Conservation (phyloP, 176 grass and related monocot genomes). For the Musa acuminata region DNA sequence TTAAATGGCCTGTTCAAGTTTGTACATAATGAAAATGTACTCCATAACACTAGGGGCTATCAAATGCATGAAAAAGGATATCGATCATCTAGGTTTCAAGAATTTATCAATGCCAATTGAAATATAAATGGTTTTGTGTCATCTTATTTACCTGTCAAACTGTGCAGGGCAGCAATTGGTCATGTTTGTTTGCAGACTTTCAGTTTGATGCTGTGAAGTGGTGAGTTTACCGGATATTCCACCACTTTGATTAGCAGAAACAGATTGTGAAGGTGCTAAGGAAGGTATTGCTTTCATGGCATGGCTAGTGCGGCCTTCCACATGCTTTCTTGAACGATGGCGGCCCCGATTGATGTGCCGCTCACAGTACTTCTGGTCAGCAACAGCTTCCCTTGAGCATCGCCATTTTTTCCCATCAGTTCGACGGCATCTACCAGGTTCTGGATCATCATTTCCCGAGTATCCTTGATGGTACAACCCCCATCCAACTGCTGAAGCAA, state of each 20-base stretch:
- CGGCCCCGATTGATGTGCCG: conserved; percentile 93
- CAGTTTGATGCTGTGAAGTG: conserved; percentile 29
- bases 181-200: conserved; percentile 28
- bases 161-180: conserved; percentile 39
- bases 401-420: conserved; percentile 99
- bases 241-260: conserved; percentile 20
- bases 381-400: conserved; percentile 75
- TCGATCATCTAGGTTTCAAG: no score
- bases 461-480: conserved; percentile 50
- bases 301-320: conserved; percentile 72
- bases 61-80: no score
- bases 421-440: conserved; percentile 90
- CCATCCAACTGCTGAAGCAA: conserved; percentile 53
- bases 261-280: conserved; percentile 19
- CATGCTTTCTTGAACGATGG: conserved; percentile 99
- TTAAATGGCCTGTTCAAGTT: no score
- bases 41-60: background rate
- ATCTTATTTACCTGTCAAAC: conserved; percentile 37
- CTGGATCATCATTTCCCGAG: conserved; percentile 46
- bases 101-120: background rate
- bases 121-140: background rate
- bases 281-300: conserved; percentile 27
- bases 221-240: conserved; percentile 25
- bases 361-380: conserved; percentile 97
- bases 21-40: no score